phyloP scores from a whole-genome alignment of 2,329 filamentous ascomycete species.

The Clarireedia hainanense region DNA sequence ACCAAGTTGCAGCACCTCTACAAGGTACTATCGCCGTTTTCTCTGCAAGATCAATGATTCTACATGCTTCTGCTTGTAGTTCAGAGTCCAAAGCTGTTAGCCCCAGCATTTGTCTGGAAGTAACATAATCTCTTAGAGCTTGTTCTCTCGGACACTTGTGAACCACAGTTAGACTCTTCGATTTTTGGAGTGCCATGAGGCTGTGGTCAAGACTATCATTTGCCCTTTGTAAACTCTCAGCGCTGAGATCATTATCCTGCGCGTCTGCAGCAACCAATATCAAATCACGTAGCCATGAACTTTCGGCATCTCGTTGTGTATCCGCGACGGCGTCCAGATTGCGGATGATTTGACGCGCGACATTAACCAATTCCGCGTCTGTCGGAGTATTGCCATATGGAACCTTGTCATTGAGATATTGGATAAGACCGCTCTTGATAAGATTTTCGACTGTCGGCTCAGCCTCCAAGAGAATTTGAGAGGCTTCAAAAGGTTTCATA shows the following conservation, averaged over 20 bases:
- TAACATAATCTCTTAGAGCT: constrained; percentile 20
- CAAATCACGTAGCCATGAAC: constrained; percentile 52
- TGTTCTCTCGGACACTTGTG: constrained; percentile 19
- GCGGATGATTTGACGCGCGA: constrained; percentile 52
- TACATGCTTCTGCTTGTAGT: constrained; percentile 51
- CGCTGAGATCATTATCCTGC: neutral
- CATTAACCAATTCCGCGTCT: constrained; percentile 47
- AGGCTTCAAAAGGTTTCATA: constrained; percentile 43
- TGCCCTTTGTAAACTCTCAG: neutral
- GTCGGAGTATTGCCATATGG: constrained; percentile 35
- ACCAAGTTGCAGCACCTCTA: constrained; percentile 40
- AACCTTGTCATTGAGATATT: constrained; percentile 41
- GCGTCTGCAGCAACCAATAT: constrained; percentile 37
- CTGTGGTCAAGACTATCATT: neutral
- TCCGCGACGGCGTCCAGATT: constrained; percentile 42
- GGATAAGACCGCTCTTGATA: constrained; percentile 49
- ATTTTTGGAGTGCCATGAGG: neutral
- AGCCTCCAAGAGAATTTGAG: constrained; percentile 34
- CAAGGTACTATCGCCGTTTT: constrained; percentile 28
- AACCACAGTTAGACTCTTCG: neutral
- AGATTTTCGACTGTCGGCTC: constrained; percentile 54
- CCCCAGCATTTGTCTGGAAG: constrained; percentile 35
- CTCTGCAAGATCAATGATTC: constrained; percentile 49
- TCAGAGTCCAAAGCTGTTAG: constrained; percentile 52
- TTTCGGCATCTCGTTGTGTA: constrained; percentile 27